Evolutionary conservation across 1,284 basidiomycete genomes (phyloP).

Genomic region (Polyporus tsugae): DNA sequence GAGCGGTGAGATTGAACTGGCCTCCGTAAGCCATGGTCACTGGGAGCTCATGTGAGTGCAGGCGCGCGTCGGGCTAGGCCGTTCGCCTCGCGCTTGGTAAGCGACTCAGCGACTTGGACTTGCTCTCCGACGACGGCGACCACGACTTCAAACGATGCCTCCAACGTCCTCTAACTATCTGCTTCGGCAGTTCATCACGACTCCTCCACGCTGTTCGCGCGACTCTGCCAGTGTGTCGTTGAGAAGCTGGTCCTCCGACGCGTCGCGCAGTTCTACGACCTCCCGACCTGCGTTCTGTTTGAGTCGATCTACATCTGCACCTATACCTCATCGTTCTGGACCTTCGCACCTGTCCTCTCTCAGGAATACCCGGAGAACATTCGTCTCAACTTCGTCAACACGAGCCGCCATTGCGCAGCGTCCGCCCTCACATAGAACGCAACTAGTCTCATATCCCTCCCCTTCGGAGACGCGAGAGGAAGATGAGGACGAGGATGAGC

Average conservation of each 20-base stretch:
- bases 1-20: background rate
- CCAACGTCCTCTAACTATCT: slow-evolving; percentile 5
- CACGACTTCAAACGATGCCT: slow-evolving; percentile 19
- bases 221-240: background rate
- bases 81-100: background rate
- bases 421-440: slow-evolving; percentile 32
- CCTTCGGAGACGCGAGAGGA: slow-evolving; percentile 28
- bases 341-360: background rate
- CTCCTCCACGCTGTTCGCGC: slow-evolving; percentile 19
- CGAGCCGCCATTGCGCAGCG: slow-evolving; percentile 36
- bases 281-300: background rate
- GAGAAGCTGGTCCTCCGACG: background rate
- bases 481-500: slow-evolving; percentile 39
- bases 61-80: background rate
- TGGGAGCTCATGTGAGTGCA: background rate
- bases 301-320: background rate
- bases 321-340: background rate
- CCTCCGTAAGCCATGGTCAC: too few relatives aligned
- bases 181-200: slow-evolving; percentile 2
- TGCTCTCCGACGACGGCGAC: background rate
- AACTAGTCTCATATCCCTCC: slow-evolving; percentile 38
- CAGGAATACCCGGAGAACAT: slow-evolving; percentile 23
- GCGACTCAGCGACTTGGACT: background rate
- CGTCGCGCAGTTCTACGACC: background rate
- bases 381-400: slow-evolving; percentile 28